Evolutionary conservation across 2,329 filamentous ascomycete species (phyloP), one percentile per base, ranked within the genome.

Genomic region (Fusarium devonianum): DNA sequence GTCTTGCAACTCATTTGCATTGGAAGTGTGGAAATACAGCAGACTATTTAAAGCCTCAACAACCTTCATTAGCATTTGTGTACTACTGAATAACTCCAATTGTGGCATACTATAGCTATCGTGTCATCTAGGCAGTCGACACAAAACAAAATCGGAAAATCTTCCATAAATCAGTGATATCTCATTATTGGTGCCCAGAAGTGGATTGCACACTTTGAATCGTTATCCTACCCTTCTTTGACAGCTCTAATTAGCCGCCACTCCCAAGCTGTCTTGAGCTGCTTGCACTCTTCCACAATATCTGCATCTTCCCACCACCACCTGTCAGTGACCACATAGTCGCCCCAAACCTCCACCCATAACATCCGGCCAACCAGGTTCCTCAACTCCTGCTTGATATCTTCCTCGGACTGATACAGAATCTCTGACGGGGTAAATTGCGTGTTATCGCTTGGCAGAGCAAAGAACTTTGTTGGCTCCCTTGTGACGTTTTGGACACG

Each of bases 261-360:
- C 57, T 85, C 79, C 81, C 82, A 86, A 21, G 74, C 73, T 0
- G 83, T 86, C 4, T 76, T 75, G 42, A 78, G 63, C 38, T 75
- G 67, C 7, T 75, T 62, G 49, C 83, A 86, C 65, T 86, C 83
- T 28, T 78, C 71, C 1, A 83, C 66, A 46, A 80, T 81, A 2
- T 69, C 73, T 4, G 70, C 66, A 21, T 84, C 78, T 26, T 86
- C 80, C 83, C 83, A 86, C 83, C 83, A 86, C 82, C 82, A 85
- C 25, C 63, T 68, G 1, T 75, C 67, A 1, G 74, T 74, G 10
- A 72, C 73, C 6, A 83, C 75, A 37, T 75, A 78, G 4, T 67
- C 65, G 1, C 82, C 82, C 83, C 83, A 86, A 5, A 83, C 74
- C 59, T 85, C 79, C 59, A 75, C 75, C 83, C 83, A 86, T 14